Conservation (phyloP, 768 basidiomycete genomes). For the Hericium coralloides region DNA sequence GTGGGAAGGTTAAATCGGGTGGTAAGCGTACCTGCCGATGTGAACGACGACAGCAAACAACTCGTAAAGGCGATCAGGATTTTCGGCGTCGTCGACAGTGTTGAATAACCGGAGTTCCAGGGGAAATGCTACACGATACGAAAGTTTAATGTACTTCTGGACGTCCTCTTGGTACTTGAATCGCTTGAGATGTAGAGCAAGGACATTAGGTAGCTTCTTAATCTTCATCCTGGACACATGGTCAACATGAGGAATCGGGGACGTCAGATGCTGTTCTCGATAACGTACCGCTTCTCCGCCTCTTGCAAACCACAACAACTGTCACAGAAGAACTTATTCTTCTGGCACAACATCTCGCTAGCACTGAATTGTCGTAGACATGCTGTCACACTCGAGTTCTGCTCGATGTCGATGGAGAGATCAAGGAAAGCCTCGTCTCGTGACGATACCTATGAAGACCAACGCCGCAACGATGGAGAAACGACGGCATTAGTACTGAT, state of each 20-base stretch:
- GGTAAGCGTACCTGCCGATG: constrained; percentile 82
- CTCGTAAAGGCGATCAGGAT: constrained; percentile 89
- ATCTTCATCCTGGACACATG: constrained; percentile 81
- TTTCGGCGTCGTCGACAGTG: constrained; percentile 86
- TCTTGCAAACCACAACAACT: constrained; percentile 95
- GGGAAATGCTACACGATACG: constrained; percentile 95
- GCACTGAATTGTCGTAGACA: constrained; percentile 96
- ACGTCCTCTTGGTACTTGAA: constrained; percentile 98
- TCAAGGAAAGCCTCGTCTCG: constrained; percentile 96
- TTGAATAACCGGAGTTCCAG: constrained; percentile 93
- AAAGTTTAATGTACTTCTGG: constrained; percentile 86
- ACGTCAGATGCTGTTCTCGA: constrained; percentile 2
- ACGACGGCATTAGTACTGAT: constrained; percentile 19
- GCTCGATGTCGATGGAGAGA: constrained; percentile 98
- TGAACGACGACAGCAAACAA: constrained; percentile 98
- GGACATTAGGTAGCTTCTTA: constrained; percentile 89
- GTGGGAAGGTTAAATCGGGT: not conserved
- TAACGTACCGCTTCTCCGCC: constrained; percentile 85
- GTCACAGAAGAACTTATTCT: constrained; percentile 98
- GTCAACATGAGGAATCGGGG: constrained; percentile 3
- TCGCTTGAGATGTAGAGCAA: constrained; percentile 93
- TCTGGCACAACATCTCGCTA: constrained; percentile 96
- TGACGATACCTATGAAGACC: constrained; percentile 28
- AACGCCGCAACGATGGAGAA: not conserved
- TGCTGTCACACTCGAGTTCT: constrained; percentile 93